phyloP scores from a whole-genome alignment of 768 basidiomycete species.

The Suillus placidus region DNA sequence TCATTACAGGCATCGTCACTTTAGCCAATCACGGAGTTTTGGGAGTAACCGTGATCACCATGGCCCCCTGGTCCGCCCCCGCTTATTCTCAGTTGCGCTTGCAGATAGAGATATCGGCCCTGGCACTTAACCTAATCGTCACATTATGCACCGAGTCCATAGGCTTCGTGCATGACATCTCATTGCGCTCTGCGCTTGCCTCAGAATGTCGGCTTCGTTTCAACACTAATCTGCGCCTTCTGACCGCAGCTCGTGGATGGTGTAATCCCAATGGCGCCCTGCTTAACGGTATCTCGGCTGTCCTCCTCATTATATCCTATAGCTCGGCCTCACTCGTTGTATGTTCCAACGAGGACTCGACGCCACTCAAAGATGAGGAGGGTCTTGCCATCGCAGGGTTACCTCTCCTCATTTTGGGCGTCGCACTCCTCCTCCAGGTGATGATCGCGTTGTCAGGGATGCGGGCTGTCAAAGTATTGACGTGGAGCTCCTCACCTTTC shows the following conservation, averaged over 20 bases:
- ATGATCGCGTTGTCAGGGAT: conserved; percentile 28
- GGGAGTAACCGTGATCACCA: no score
- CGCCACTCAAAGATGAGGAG: no score
- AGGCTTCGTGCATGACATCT: conserved; percentile 30
- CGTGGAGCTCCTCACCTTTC: conserved; percentile 37
- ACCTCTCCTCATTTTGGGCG: conserved; percentile 32
- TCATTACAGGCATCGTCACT: background rate
- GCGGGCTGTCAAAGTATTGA: conserved; percentile 26
- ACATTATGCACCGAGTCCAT: conserved; percentile 33
- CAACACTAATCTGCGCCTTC: conserved; percentile 33
- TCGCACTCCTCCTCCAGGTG: conserved; percentile 24
- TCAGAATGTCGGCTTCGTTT: conserved; percentile 28
- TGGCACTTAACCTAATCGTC: conserved; percentile 31
- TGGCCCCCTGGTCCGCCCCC: no score
- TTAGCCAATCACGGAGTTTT: background rate
- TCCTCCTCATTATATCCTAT: conserved; percentile 34
- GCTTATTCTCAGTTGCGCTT: background rate
- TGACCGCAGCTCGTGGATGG: conserved; percentile 23
- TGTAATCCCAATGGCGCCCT: conserved; percentile 27
- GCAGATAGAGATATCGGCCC: conserved; percentile 23
- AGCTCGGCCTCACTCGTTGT: conserved; percentile 28
- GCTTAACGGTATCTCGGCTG: conserved; percentile 24
- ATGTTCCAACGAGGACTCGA: no score
- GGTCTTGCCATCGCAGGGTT: conserved; percentile 19
- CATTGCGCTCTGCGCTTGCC: conserved; percentile 31